Conservation (phyloP, 73 alveolate species). For the Paramecium tetraurelia region DNA sequence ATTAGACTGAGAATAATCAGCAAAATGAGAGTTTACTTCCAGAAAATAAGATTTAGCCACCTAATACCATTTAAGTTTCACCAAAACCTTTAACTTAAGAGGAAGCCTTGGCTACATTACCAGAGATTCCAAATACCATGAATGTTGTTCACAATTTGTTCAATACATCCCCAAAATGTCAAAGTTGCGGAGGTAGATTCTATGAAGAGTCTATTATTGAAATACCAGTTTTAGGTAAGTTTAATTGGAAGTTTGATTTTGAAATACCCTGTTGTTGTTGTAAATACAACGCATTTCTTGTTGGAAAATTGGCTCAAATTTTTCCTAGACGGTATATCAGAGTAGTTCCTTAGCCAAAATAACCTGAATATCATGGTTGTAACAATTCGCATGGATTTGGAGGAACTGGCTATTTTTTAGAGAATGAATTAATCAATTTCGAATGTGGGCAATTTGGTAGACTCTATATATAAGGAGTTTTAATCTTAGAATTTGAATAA, state of each 20-base stretch:
- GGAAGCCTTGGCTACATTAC: not conserved
- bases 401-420: not conserved
- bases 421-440: not conserved
- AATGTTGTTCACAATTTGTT: not conserved
- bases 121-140: not conserved
- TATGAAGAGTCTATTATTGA: not conserved
- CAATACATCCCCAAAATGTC: not conserved
- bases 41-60: not conserved
- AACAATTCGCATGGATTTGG: not conserved
- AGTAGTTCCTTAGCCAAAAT: not conserved
- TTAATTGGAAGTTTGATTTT: not conserved
- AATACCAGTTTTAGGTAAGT: not conserved
- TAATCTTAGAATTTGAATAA: not conserved
- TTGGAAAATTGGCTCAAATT: no score
- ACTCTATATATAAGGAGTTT: not conserved
- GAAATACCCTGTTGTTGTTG: not conserved
- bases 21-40: not conserved
- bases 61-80: not conserved
- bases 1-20: not conserved
- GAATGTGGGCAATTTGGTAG: not conserved
- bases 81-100: not conserved
- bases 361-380: not conserved
- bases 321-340: no score
- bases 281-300: no score
- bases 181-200: not conserved